These are phyloP conservation scores for Dacryopinax spathularia DNA, from an alignment of 768 basidiomycete species.

Conservation along the genomic window DNA sequence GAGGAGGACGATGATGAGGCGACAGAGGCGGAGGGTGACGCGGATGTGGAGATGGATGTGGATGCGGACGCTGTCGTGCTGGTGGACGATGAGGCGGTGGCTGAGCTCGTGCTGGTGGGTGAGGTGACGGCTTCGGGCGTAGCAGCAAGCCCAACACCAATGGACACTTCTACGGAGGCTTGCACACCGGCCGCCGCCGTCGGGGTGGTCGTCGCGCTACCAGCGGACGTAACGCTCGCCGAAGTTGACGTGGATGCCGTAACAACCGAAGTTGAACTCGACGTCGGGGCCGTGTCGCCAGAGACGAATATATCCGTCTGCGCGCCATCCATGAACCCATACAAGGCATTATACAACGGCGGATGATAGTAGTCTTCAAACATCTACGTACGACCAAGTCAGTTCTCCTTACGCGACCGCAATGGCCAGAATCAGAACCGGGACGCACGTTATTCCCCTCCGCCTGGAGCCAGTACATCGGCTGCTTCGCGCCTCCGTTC, in stretches of 20 bases:
- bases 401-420: too few relatives aligned
- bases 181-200: not conserved
- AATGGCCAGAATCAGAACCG: not conserved
- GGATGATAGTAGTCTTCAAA: slow-evolving; percentile 31
- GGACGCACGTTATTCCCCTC: slow-evolving; percentile 48
- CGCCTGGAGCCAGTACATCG: slow-evolving; percentile 53
- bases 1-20: not conserved
- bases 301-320: slow-evolving; percentile 54
- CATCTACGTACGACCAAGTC: slow-evolving; percentile 32
- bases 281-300: not conserved
- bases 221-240: not conserved
- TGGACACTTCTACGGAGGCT: too few relatives aligned
- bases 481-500: slow-evolving; percentile 41
- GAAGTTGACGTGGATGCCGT: not conserved
- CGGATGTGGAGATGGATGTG: not conserved
- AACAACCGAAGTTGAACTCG: too few relatives aligned
- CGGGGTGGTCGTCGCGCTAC: not conserved
- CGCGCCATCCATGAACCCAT: slow-evolving; percentile 57
- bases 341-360: slow-evolving; percentile 44
- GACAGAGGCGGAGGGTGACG: not conserved
- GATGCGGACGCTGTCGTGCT: not conserved
- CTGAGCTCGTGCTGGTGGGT: not conserved
- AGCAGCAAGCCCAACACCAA: too few relatives aligned
- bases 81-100: not conserved
- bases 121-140: too few relatives aligned